A percentile compares a stretch with the other conserved stretches of the same genome.
These are phyloP conservation scores for Arthroderma sp. DNA, from an alignment of 2,329 filamentous ascomycete genomes.

Conservation along the genomic window DNA sequence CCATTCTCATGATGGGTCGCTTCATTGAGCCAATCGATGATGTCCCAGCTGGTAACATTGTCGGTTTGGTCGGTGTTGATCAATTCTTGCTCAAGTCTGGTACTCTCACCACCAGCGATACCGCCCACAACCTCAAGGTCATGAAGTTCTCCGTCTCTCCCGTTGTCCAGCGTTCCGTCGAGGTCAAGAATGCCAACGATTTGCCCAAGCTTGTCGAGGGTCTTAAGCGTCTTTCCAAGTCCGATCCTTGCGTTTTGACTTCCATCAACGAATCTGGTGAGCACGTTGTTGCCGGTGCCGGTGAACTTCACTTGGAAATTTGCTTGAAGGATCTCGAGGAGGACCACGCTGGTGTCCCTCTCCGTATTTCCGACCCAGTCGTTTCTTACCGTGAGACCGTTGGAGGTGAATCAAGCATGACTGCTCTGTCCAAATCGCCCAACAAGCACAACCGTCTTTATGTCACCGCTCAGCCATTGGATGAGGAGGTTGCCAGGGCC, in stretches of 20 bases:
- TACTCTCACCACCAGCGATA: slow-evolving; percentile 94
- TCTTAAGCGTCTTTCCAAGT: slow-evolving; percentile 99
- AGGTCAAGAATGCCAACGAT: slow-evolving; percentile 99
- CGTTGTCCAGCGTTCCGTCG: slow-evolving; percentile 94
- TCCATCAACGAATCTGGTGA: slow-evolving; percentile 84
- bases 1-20: slow-evolving; percentile 99
- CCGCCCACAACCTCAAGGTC: slow-evolving; percentile 99
- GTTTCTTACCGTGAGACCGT: slow-evolving; percentile 99
- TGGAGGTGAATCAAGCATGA: slow-evolving; percentile 70
- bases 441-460: slow-evolving; percentile 99
- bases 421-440: slow-evolving; percentile 96
- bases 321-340: slow-evolving; percentile 99
- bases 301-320: slow-evolving; percentile 99
- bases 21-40: slow-evolving; percentile 98
- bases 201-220: slow-evolving; percentile 99
- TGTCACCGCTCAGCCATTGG: slow-evolving; percentile 79
- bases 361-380: slow-evolving; percentile 95
- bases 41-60: slow-evolving; percentile 98
- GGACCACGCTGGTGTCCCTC: slow-evolving; percentile 96
- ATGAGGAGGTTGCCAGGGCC: slow-evolving; percentile 78
- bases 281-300: slow-evolving; percentile 97
- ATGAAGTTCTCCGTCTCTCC: slow-evolving; percentile 99
- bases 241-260: slow-evolving; percentile 94
- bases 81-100: slow-evolving; percentile 99
- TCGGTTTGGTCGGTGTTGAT: slow-evolving; percentile 97